phyloP scores from a whole-genome alignment of 352 stramenopile species.

The Phytophthora macrochlamydospora region DNA sequence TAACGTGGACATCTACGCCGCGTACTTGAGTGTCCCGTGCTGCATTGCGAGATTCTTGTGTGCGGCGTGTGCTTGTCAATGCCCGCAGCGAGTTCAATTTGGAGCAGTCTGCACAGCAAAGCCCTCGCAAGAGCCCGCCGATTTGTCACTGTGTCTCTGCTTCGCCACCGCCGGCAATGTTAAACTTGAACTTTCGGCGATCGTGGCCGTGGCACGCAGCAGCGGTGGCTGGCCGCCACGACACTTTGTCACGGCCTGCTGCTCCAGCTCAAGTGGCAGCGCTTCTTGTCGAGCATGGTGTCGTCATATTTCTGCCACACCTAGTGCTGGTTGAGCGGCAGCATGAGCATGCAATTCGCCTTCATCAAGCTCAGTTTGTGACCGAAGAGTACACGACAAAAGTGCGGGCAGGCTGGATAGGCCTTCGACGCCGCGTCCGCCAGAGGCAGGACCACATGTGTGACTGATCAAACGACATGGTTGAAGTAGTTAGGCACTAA shows the following conservation, averaged over 20 bases:
- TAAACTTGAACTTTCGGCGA: conserved; percentile 16
- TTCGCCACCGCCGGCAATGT: neutral
- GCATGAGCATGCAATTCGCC: neutral
- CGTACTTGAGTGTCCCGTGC: no score
- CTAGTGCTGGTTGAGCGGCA: no score
- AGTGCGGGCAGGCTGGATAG: neutral
- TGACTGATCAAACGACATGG: neutral
- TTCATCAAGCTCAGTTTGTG: neutral
- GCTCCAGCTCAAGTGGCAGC: neutral
- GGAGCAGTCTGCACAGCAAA: no score
- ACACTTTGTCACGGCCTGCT: neutral
- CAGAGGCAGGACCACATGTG: neutral
- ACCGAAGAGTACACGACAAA: neutral
- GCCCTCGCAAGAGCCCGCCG: no score
- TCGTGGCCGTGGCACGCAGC: conserved; percentile 2
- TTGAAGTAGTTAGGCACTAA: no score
- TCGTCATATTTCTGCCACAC: no score
- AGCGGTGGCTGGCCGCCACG: conserved; percentile 4
- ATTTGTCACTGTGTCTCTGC: neutral
- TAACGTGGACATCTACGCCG: no score
- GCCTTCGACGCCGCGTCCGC: no score
- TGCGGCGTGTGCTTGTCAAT: no score
- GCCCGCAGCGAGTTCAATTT: neutral
- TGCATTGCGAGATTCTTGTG: no score
- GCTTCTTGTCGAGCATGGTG: no score